Evolutionary conservation across 805 yeast genomes (phyloP), one percentile per base, ranked within the genome.

Genomic region (Saturnispora sanitii): DNA sequence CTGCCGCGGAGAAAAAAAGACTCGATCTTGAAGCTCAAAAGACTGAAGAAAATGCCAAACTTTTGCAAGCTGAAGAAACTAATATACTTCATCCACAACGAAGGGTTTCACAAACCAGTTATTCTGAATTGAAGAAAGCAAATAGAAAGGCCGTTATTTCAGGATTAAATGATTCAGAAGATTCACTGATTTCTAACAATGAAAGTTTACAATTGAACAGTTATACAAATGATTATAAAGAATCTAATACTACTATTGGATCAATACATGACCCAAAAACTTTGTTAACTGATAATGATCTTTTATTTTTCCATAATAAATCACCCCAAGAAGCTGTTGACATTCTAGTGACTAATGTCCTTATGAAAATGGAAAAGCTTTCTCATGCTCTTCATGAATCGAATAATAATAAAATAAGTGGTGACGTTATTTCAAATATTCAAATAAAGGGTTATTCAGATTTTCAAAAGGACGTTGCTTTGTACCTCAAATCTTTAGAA

Each of bases 1-100:
- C 87, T 69, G 96, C 88, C 2, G 70, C 65, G 70, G 54, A 72
- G 69, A 48, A 62, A 15, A 75, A 57, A 34, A 32, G 25, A 19
- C 15, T 19, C 19, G 19, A 18, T 19, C 18, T 7, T 4, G 19
- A 20, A 32, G 15, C 19, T 16, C 13, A 7, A 16, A 19, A 32
- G 20, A 19, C 35, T 19, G 13, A 17, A 17, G n/a, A 27, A 16
- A 27, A 27, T 11, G 30, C 30, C 6, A 11, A 6, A 23, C 11
- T 23, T 11, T n/a, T 19, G 28, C 9, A 29, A 4, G 15, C 13
- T 7, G 11, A 23, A 23, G 26, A 23, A 23, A 11, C 7, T 23
- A 7, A 23, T 23, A 7, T 23, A 23, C 9, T 11, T 7, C 11
- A 7, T 7, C 7, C 11, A 23, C 7, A 23, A 11, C 26, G 9